Conservation (phyloP, 108 stramenopile genomes). For the Discostella pseudostelligera region DNA sequence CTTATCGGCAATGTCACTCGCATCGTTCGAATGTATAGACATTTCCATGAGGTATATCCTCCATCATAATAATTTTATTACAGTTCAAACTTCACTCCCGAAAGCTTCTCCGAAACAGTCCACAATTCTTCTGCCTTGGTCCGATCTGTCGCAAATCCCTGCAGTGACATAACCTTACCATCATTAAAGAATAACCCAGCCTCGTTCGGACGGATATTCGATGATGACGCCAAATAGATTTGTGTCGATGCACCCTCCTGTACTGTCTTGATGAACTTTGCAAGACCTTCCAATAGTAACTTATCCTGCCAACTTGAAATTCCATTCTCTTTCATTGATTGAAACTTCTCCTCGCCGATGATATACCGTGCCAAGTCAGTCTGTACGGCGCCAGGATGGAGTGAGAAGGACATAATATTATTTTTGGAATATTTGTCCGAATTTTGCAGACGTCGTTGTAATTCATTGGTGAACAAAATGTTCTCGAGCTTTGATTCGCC, state of each 20-base stretch:
- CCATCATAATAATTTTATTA: too few species aligned
- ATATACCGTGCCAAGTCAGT: conserved; percentile 53
- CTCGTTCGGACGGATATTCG: conserved; percentile 6
- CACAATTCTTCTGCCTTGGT: conserved; percentile 39
- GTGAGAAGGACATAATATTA: conserved; percentile 15
- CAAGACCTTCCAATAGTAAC: conserved; percentile 27
- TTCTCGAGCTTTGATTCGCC: conserved; percentile 64
- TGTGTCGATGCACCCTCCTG: conserved; percentile 60
- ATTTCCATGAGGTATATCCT: too few species aligned
- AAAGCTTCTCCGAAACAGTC: conserved; percentile 43
- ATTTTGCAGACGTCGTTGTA: conserved; percentile 43
- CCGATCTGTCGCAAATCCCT: conserved; percentile 44
- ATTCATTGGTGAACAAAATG: conserved; percentile 63
- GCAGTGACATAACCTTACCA: conserved; percentile 26
- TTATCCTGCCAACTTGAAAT: conserved; percentile 32
- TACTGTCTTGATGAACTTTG: conserved; percentile 49
- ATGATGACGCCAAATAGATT: conserved; percentile 43
- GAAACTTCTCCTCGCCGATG: conserved; percentile 47
- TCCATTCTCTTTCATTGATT: conserved; percentile 41
- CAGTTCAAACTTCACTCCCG: conserved; percentile 47
- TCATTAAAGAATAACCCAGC: conserved; percentile 42
- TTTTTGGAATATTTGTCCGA: conserved; percentile 23
- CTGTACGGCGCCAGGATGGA: conserved; percentile 68
- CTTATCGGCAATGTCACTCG: too few species aligned
- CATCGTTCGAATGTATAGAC: too few species aligned